These are phyloP conservation scores for Epichloe festucae DNA, from an alignment of 2,329 filamentous ascomycete genomes.

Conservation along the genomic window DNA sequence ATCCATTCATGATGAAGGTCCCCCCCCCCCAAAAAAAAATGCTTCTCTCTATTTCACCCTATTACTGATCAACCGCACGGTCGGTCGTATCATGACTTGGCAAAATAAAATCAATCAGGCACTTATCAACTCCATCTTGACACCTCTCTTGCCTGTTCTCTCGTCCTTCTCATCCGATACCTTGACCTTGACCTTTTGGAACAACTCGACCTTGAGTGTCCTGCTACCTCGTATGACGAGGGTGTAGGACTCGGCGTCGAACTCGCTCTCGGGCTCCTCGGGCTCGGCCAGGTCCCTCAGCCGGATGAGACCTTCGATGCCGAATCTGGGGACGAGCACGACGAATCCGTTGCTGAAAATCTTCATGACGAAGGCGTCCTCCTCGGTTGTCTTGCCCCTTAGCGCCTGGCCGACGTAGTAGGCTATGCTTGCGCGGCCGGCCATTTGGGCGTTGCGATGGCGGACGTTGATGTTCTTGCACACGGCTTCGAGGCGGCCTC, in stretches of 20 bases:
- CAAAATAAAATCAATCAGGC: background rate
- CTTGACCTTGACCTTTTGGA: slow-evolving; percentile 80
- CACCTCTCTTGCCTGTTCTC: slow-evolving; percentile 87
- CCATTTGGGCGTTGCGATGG: slow-evolving; percentile 93
- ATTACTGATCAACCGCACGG: too few relatives aligned
- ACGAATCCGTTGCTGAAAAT: slow-evolving; percentile 97
- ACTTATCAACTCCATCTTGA: slow-evolving; percentile 54
- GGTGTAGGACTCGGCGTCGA: slow-evolving; percentile 76
- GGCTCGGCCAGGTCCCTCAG: slow-evolving; percentile 68
- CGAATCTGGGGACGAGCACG: slow-evolving; percentile 89
- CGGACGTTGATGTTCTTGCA: slow-evolving; percentile 98
- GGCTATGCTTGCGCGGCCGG: slow-evolving; percentile 84
- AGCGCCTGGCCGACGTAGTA: slow-evolving; percentile 97
- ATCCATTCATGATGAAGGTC: too few relatives aligned
- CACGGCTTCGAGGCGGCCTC: slow-evolving; percentile 76
- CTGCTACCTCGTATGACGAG: slow-evolving; percentile 47
- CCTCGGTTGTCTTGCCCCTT: slow-evolving; percentile 60
- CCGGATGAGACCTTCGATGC: slow-evolving; percentile 84
- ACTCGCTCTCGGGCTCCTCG: slow-evolving; percentile 69
- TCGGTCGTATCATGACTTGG: too few relatives aligned
- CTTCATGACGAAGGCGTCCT: slow-evolving; percentile 93
- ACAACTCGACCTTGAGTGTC: slow-evolving; percentile 59
- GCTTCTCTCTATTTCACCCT: too few relatives aligned
- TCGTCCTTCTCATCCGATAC: slow-evolving; percentile 92
- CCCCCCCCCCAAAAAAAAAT: too few relatives aligned